These are phyloP conservation scores for Entamoeba nuttalli DNA, from an alignment of 208 protist species.

Conservation along the genomic window DNA sequence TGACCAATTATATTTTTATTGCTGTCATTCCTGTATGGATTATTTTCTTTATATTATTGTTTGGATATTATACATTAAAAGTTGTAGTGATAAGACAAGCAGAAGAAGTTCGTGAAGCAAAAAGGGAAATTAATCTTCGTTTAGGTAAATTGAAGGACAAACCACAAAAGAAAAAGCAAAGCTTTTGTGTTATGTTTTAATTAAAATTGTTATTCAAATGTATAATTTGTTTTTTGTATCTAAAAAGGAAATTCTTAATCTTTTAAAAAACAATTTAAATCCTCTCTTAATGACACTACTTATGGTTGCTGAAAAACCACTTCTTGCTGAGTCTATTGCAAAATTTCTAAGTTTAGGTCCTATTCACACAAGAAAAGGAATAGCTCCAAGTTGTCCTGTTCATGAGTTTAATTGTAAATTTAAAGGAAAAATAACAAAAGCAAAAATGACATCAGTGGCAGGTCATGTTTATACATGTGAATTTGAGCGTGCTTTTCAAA, in stretches of 20 bases:
- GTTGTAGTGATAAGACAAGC: not conserved
- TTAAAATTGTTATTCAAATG: too few species aligned
- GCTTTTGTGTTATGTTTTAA: too few species aligned
- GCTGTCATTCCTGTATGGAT: not conserved
- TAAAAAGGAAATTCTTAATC: too few species aligned
- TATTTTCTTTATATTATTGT: not conserved
- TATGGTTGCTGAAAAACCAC: constrained; percentile 30
- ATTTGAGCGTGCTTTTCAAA: constrained; percentile 4
- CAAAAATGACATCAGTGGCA: constrained; percentile 14
- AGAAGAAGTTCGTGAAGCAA: not conserved
- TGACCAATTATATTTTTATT: not conserved
- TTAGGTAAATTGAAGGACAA: not conserved
- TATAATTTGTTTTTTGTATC: too few species aligned
- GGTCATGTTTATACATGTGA: constrained; percentile 23
- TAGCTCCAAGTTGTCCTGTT: not conserved
- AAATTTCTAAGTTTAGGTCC: not conserved
- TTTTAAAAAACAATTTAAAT: too few species aligned
- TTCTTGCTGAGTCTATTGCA: constrained; percentile 18
- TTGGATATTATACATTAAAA: not conserved
- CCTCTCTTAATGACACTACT: not conserved
- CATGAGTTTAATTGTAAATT: constrained; percentile 1
- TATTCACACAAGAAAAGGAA: not conserved
- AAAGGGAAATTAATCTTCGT: not conserved
- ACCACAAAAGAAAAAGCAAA: too few species aligned
- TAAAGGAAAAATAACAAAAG: not conserved